These are phyloP conservation scores for Aspergillus indologenus DNA, from an alignment of 495 filamentous ascomycete genomes.

Conservation along the genomic window DNA sequence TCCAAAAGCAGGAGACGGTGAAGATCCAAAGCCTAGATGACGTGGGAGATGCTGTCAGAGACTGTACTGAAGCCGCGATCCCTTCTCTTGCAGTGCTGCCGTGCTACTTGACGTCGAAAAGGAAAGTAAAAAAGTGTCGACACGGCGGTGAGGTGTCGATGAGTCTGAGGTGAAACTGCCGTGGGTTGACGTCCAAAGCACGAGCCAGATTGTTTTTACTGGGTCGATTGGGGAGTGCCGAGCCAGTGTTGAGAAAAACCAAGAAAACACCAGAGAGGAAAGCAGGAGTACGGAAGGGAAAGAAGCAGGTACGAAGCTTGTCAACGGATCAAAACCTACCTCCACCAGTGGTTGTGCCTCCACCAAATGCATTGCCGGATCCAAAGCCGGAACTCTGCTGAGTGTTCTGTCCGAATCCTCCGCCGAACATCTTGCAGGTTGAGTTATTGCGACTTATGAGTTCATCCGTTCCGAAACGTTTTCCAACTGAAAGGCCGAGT, in stretches of 20 bases:
- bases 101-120: slow-evolving; percentile 31
- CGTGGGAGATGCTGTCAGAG: slow-evolving; percentile 45
- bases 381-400: slow-evolving; percentile 54
- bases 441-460: slow-evolving; percentile 27
- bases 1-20: slow-evolving; percentile 38
- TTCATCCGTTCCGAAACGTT: slow-evolving; percentile 33
- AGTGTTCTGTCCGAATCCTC: slow-evolving; percentile 61
- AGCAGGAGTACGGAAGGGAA: slow-evolving; percentile 14
- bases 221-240: slow-evolving; percentile 9
- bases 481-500: neutral
- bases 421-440: slow-evolving; percentile 45
- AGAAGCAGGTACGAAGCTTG: slow-evolving; percentile 13
- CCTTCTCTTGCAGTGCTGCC: slow-evolving; percentile 41
- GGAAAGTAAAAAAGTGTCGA: slow-evolving; percentile 15
- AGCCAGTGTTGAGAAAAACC: slow-evolving; percentile 19
- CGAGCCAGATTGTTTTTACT: slow-evolving; percentile 20
- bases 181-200: slow-evolving; percentile 40
- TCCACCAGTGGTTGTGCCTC: slow-evolving; percentile 36
- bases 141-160: slow-evolving; percentile 19
- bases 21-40: slow-evolving; percentile 60
- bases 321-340: slow-evolving; percentile 44
- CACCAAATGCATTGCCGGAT: slow-evolving; percentile 37
- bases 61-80: slow-evolving; percentile 35
- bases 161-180: slow-evolving; percentile 21
- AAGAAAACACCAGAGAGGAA: slow-evolving; percentile 17